Evolutionary conservation across 2,329 filamentous ascomycete species (phyloP).

Genomic region (Cercospora zeina): DNA sequence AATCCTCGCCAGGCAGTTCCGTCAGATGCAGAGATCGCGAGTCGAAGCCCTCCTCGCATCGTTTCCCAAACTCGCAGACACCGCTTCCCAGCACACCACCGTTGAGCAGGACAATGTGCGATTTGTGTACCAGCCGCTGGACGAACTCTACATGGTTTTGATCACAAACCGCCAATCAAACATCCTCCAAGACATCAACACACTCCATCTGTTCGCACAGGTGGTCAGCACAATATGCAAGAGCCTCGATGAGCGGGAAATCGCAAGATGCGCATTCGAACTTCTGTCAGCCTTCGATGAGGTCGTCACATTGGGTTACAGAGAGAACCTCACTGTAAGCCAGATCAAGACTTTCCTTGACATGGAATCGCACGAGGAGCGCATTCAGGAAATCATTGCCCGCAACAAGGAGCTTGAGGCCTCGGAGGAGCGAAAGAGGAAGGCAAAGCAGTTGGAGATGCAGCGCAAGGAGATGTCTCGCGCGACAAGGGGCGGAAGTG

Average conservation of each 20-base stretch:
- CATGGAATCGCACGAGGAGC: slow-evolving; percentile 98
- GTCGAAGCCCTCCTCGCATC: slow-evolving; percentile 96
- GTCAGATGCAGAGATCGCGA: slow-evolving; percentile 94
- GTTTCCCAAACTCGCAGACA: slow-evolving; percentile 95
- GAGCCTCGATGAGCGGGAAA: slow-evolving; percentile 92
- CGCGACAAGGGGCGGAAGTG: slow-evolving; percentile 56
- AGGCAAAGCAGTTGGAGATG: slow-evolving; percentile 98
- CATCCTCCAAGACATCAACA: slow-evolving; percentile 98
- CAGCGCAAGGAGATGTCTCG: slow-evolving; percentile 95
- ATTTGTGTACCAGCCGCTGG: slow-evolving; percentile 97
- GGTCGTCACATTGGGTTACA: slow-evolving; percentile 89
- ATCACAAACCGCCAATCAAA: slow-evolving; percentile 99
- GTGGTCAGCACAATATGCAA: slow-evolving; percentile 96
- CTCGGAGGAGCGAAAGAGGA: slow-evolving; percentile 95
- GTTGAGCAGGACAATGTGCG: slow-evolving; percentile 99
- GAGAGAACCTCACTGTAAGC: slow-evolving; percentile 91
- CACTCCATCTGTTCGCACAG: slow-evolving; percentile 94
- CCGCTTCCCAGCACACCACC: slow-evolving; percentile 93
- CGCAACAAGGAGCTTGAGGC: slow-evolving; percentile 99
- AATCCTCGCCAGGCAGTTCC: slow-evolving; percentile 95
- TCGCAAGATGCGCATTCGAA: slow-evolving; percentile 91
- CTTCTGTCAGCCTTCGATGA: slow-evolving; percentile 96
- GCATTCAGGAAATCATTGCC: slow-evolving; percentile 95
- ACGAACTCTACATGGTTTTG: slow-evolving; percentile 99
- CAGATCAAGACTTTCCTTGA: slow-evolving; percentile 99